A percentile compares a stretch with the other conserved stretches of the same genome.
Conservation (phyloP, 2,329 filamentous ascomycete species). For the Akanthomyces dipterigenus region DNA sequence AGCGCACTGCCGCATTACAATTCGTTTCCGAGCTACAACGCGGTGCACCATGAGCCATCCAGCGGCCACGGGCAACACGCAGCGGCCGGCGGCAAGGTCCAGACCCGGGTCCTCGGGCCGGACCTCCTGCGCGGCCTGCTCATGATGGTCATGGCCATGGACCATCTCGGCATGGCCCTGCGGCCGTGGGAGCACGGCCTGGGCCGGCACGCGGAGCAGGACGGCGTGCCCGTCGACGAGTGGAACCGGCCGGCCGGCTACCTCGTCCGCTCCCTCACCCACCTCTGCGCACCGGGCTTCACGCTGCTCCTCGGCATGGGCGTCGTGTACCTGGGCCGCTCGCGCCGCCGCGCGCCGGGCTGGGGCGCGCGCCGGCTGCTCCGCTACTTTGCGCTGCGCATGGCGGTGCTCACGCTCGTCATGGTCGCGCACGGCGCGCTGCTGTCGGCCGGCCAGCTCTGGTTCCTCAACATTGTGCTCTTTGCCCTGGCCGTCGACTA, state of each 20-base stretch:
- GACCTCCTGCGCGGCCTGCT: constrained; percentile 38
- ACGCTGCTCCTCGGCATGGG: constrained; percentile 40
- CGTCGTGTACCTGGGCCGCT: constrained; percentile 37
- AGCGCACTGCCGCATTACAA: constrained; percentile 16
- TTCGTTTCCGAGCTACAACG: constrained; percentile 14
- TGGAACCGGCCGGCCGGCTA: constrained; percentile 35
- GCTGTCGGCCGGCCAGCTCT: constrained; percentile 27
- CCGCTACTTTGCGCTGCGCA: constrained; percentile 33
- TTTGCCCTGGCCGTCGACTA: constrained; percentile 40
- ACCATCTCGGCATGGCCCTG: constrained; percentile 34
- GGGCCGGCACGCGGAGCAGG: constrained; percentile 27
- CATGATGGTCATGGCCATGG: constrained; percentile 39
- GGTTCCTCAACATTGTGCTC: constrained; percentile 37
- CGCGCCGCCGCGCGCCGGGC: constrained; percentile 32
- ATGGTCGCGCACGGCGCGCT: constrained; percentile 26
- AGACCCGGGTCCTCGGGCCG: constrained; percentile 31
- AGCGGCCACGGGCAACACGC: not conserved
- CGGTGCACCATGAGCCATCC: constrained; percentile 1
- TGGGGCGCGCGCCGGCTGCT: constrained; percentile 30
- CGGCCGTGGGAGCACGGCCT: constrained; percentile 36
- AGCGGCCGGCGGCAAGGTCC: constrained; percentile 1
- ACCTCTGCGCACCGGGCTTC: constrained; percentile 40
- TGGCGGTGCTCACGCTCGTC: constrained; percentile 28
- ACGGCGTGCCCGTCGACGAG: constrained; percentile 25
- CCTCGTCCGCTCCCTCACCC: constrained; percentile 34